A percentile compares a stretch with the other conserved stretches of the same genome.
These are phyloP conservation scores for Talaromyces trachyspermus DNA, from an alignment of 495 filamentous ascomycete genomes.

Conservation along the genomic window DNA sequence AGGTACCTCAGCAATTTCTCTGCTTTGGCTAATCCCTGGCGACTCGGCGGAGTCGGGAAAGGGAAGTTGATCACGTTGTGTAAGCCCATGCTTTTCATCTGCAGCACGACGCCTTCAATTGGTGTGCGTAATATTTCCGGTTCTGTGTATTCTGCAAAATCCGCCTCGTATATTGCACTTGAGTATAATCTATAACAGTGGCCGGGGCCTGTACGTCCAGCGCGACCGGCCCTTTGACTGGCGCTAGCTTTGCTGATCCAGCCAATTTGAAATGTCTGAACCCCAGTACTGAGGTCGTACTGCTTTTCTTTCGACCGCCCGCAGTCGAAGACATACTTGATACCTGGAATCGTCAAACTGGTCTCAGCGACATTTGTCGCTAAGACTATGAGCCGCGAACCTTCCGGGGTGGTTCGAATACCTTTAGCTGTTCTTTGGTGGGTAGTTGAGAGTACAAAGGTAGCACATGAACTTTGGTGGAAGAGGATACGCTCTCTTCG, in stretches of 20 bases:
- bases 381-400: constrained; percentile 78
- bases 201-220: constrained; percentile 90
- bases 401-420: constrained; percentile 89
- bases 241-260: constrained; percentile 99
- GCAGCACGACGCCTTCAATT: constrained; percentile 85
- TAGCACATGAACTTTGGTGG: constrained; percentile 69
- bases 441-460: constrained; percentile 94
- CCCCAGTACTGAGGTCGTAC: constrained; percentile 75
- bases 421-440: constrained; percentile 81
- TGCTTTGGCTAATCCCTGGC: constrained; percentile 69
- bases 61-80: constrained; percentile 90
- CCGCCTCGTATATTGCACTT: constrained; percentile 85
- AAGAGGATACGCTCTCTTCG: constrained; percentile 56
- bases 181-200: constrained; percentile 95
- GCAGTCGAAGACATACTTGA: constrained; percentile 92
- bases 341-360: constrained; percentile 90
- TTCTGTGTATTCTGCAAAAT: constrained; percentile 77
- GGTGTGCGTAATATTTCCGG: constrained; percentile 90
- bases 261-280: constrained; percentile 89
- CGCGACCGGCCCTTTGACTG: constrained; percentile 85
- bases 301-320: constrained; percentile 87
- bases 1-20: constrained; percentile 78
- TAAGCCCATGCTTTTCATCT: constrained; percentile 92
- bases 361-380: constrained; percentile 98
- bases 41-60: constrained; percentile 90